These are phyloP conservation scores for Colletotrichum filicis DNA, from an alignment of 2,329 filamentous ascomycete species.

Conservation along the genomic window DNA sequence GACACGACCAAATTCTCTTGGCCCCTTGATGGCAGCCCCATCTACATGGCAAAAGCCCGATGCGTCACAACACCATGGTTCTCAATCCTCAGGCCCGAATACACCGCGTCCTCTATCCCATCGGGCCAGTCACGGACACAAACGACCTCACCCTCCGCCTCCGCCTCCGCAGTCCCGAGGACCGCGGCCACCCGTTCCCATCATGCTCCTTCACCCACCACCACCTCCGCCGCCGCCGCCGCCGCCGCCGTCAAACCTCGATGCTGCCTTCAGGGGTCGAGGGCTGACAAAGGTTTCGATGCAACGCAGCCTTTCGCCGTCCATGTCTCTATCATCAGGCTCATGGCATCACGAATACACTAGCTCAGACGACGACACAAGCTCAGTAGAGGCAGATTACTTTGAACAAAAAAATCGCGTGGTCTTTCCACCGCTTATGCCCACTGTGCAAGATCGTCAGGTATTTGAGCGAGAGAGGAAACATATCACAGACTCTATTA, in stretches of 20 bases:
- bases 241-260: neutral
- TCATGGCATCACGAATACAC: slow-evolving; percentile 15
- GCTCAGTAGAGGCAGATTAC: slow-evolving; percentile 16
- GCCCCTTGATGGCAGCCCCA: neutral
- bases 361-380: slow-evolving; percentile 13
- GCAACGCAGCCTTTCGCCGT: neutral
- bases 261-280: neutral
- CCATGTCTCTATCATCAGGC: slow-evolving; percentile 6
- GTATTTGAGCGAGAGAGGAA: slow-evolving; percentile 3
- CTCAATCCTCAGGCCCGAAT: neutral
- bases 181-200: neutral
- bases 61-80: neutral
- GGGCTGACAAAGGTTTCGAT: neutral
- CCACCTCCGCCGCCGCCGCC: neutral
- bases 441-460: slow-evolving; percentile 17
- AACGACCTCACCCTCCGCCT: neutral
- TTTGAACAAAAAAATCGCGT: slow-evolving; percentile 22
- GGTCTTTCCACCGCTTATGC: slow-evolving; percentile 32
- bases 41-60: neutral
- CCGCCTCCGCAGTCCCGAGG: slow-evolving; percentile 1
- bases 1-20: slow-evolving; percentile 2
- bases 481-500: slow-evolving; percentile 43
- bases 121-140: neutral
- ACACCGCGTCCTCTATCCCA: neutral
- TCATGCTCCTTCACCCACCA: neutral